phyloP scores from a whole-genome alignment of 2,329 filamentous ascomycete genomes.

The Alternaria solani region DNA sequence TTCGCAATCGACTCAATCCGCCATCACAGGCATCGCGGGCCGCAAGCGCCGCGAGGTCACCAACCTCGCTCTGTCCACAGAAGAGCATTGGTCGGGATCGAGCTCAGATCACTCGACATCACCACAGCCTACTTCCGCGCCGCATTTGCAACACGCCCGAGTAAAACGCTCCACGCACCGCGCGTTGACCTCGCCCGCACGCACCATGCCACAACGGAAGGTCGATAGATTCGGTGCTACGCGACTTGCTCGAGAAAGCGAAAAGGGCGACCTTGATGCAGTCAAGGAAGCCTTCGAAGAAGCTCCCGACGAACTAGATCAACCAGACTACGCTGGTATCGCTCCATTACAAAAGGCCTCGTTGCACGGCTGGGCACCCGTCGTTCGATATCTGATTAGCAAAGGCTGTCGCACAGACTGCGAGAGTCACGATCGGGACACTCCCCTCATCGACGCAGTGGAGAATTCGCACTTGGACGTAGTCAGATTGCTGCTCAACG shows the following conservation, averaged over 20 bases:
- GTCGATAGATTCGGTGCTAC: conserved; percentile 94
- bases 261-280: conserved; percentile 80
- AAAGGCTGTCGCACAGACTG: conserved; percentile 86
- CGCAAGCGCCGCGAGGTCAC: conserved; percentile 48
- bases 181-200: conserved; percentile 60
- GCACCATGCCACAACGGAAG: conserved; percentile 77
- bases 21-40: conserved; percentile 35
- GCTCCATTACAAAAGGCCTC: conserved; percentile 93
- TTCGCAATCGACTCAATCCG: conserved; percentile 50
- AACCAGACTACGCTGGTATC: conserved; percentile 94
- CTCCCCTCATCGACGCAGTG: conserved; percentile 92
- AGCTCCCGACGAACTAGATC: conserved; percentile 85
- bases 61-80: conserved; percentile 40
- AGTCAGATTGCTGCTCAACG: conserved; percentile 80
- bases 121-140: conserved; percentile 38
- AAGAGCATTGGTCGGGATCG: conserved; percentile 47
- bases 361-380: conserved; percentile 83
- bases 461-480: conserved; percentile 94
- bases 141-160: conserved; percentile 58
- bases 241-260: conserved; percentile 86
- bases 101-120: conserved; percentile 50
- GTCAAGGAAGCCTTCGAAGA: conserved; percentile 79
- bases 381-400: conserved; percentile 85
- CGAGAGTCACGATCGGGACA: conserved; percentile 79
- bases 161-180: conserved; percentile 68